These are phyloP conservation scores for Kandelia obovata DNA, from an alignment of 345 rosid species.

Conservation along the genomic window DNA sequence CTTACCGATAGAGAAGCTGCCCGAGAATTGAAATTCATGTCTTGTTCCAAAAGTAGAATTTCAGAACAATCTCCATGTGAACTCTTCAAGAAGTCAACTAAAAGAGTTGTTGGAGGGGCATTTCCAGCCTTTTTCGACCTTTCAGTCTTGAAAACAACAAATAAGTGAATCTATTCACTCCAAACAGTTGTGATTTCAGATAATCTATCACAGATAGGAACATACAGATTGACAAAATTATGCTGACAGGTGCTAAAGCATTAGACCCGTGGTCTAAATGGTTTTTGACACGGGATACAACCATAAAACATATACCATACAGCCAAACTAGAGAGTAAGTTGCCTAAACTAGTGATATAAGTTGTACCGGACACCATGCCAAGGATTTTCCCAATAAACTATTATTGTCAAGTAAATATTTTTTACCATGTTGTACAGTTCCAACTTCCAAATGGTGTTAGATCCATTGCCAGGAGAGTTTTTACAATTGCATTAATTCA, in stretches of 20 bases:
- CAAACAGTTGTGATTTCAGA: background rate
- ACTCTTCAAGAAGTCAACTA: slow-evolving; percentile 57
- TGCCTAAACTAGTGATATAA: background rate
- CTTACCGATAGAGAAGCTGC: slow-evolving; percentile 78
- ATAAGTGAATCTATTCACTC: background rate
- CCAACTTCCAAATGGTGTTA: background rate
- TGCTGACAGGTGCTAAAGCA: no score
- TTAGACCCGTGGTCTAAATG: no score
- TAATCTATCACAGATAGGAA: background rate
- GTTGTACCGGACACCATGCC: background rate
- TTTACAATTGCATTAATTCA: no score
- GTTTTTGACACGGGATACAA: background rate
- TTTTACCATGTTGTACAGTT: background rate
- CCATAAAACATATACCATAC: background rate
- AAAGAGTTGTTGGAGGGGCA: slow-evolving; percentile 51
- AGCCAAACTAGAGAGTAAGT: no score
- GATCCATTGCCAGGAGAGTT: no score
- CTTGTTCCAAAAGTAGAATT: slow-evolving; percentile 65
- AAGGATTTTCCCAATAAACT: no score
- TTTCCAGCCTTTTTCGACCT: slow-evolving; percentile 85
- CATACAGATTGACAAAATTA: no score
- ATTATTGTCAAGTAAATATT: background rate
- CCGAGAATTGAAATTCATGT: slow-evolving; percentile 81
- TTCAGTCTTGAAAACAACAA: slow-evolving; percentile 59
- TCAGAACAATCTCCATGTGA: slow-evolving; percentile 51